Evolutionary conservation across 164 flowering plant genomes (phyloP), one percentile per base, ranked within the genome.

Genomic region (Vitis rotundifolia): DNA sequence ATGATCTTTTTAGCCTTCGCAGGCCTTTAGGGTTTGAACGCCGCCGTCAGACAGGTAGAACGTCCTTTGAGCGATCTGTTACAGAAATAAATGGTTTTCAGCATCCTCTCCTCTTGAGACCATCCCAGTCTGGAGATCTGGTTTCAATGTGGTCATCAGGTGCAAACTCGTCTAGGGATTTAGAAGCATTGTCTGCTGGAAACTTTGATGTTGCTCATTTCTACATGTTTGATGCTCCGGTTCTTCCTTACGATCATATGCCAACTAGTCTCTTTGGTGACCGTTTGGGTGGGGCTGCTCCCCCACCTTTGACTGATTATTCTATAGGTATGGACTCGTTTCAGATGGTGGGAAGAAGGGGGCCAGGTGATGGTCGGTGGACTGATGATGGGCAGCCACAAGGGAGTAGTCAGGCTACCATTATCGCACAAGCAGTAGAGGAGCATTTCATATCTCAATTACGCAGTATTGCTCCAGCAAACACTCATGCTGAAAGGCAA

Each of bases 361-460:
- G 89, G 49, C 83, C 85, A 19, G 88, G 92, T 75, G 93, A 91
- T 85, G 88, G 94, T 67, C 82, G 98, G 51, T 94, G 98, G 98
- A 88, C 89, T 79, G 97, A 94, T 85, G 97, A 91, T 90, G 97
- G 97, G 65, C 97, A 85, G 79, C 98, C 98, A 15, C 98, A 89
- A 79, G 86, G 85, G 56, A 80, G 91, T 71, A 76, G 83, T 75
- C 97, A 89, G 77, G 89, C 97, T 73, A 79, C 89, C 73, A 79
- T 79, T 3, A 84, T 94, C 81, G 98, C 97, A 5, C 92, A 87
- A 75, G 93, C 89, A 29, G 82, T 94, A 9, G 98, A 94, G 79
- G 97, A 89, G 37, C 89, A 84, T 37, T 92, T 94, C 62, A 56
- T 89, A 37, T 78, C 87, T 75, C 87, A 88, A n/a, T 70, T 92